Conservation (phyloP, 1,284 basidiomycete species). For the Rhodotorula sp. region DNA sequence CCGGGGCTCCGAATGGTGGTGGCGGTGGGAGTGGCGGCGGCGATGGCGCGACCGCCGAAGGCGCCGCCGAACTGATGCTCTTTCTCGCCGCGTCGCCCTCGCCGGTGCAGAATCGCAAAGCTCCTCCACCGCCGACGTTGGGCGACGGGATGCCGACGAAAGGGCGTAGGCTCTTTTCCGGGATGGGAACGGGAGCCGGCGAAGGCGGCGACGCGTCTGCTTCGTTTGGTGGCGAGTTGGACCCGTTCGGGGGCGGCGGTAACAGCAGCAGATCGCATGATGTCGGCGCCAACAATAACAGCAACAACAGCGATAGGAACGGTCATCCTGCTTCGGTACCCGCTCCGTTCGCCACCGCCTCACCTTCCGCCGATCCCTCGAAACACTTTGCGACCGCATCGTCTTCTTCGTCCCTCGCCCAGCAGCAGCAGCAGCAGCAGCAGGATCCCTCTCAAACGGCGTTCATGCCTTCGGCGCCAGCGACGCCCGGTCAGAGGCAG, state of each 20-base stretch:
- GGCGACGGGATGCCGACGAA: constrained; percentile 22
- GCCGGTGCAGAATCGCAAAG: constrained; percentile 32
- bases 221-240: constrained; percentile 1
- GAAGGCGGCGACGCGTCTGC: background rate
- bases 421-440: background rate
- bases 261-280: background rate
- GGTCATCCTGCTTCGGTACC: too few relatives aligned
- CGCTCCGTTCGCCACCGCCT: background rate
- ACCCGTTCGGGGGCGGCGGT: background rate
- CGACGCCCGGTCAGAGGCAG: constrained; percentile 19
- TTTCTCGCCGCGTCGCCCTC: constrained; percentile 42
- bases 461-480: constrained; percentile 5
- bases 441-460: too few relatives aligned
- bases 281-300: background rate
- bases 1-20: constrained; percentile 9
- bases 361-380: constrained; percentile 1
- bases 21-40: background rate
- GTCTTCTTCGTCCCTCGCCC: background rate
- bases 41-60: constrained; percentile 26
- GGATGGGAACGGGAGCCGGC: background rate
- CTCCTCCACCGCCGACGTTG: constrained; percentile 3
- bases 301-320: background rate
- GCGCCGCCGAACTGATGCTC: constrained; percentile 46
- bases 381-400: background rate
- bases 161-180: constrained; percentile 29